These are phyloP conservation scores for Viridothelium virens DNA, from an alignment of 495 filamentous ascomycete species.

Conservation along the genomic window DNA sequence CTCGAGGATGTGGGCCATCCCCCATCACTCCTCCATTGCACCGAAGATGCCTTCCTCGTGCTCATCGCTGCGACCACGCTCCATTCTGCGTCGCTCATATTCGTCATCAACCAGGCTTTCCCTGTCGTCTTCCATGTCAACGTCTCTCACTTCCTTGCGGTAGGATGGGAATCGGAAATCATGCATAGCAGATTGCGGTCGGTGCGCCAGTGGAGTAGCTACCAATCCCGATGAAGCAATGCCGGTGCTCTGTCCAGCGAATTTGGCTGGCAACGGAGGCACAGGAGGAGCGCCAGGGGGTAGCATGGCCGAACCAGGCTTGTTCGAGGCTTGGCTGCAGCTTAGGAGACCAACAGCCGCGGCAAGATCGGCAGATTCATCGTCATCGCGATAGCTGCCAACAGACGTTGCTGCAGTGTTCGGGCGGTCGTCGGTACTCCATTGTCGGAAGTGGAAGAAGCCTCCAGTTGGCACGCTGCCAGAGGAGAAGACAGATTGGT, in stretches of 20 bases:
- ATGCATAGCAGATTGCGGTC: slow-evolving; percentile 20
- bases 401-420: slow-evolving; percentile 41
- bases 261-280: slow-evolving; percentile 69
- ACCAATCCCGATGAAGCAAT: slow-evolving; percentile 13
- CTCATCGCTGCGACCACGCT: slow-evolving; percentile 63
- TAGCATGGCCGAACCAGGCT: slow-evolving; percentile 59
- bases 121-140: slow-evolving; percentile 59
- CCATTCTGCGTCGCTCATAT: slow-evolving; percentile 49
- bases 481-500: slow-evolving; percentile 59
- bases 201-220: slow-evolving; percentile 31
- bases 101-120: slow-evolving; percentile 64
- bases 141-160: slow-evolving; percentile 40
- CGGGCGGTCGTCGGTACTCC: slow-evolving; percentile 36
- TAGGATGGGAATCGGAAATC: slow-evolving; percentile 21
- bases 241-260: slow-evolving; percentile 46
- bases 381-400: slow-evolving; percentile 48
- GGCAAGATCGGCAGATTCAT: slow-evolving; percentile 72
- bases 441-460: slow-evolving; percentile 50
- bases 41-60: slow-evolving; percentile 96
- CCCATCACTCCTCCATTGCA: slow-evolving; percentile 73
- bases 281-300: slow-evolving; percentile 77
- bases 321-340: slow-evolving; percentile 83
- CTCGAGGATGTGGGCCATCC: neutral
- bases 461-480: slow-evolving; percentile 37
- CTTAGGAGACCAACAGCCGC: slow-evolving; percentile 82